These are phyloP conservation scores for Monilinia fructigena DNA, from an alignment of 2,329 filamentous ascomycete species.

Conservation along the genomic window DNA sequence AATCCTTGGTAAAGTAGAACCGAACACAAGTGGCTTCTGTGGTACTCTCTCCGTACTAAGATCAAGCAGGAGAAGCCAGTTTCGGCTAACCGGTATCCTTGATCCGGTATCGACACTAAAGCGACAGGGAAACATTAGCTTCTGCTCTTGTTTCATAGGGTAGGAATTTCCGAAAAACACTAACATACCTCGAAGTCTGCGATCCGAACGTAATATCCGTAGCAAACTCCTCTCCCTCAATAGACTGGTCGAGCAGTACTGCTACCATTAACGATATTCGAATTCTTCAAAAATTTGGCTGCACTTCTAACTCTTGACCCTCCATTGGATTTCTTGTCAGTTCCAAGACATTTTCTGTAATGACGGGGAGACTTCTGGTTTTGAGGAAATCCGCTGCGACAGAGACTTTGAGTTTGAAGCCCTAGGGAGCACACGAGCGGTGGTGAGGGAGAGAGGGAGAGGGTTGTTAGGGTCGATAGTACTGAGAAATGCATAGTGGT, in stretches of 20 bases:
- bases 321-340: neutral
- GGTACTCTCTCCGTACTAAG: slow-evolving; percentile 25
- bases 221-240: slow-evolving; percentile 19
- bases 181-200: slow-evolving; percentile 37
- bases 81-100: slow-evolving; percentile 47
- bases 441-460: slow-evolving; percentile 14
- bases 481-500: slow-evolving; percentile 5
- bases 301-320: slow-evolving; percentile 17
- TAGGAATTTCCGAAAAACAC: neutral
- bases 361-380: slow-evolving; percentile 1
- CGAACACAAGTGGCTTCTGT: slow-evolving; percentile 26
- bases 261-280: slow-evolving; percentile 11
- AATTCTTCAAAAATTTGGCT: slow-evolving; percentile 6
- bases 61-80: slow-evolving; percentile 42
- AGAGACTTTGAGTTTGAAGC: neutral
- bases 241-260: slow-evolving; percentile 5
- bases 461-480: slow-evolving; percentile 1
- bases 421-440: neutral
- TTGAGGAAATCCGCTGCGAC: neutral
- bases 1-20: slow-evolving; percentile 26
- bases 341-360: slow-evolving; percentile 19
- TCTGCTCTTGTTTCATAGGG: neutral
- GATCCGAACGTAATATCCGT: slow-evolving; percentile 37
- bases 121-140: neutral
- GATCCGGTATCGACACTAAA: slow-evolving; percentile 49